A percentile compares a stretch with the other conserved stretches of the same genome.
phyloP scores from a whole-genome alignment of 768 basidiomycete species.

The Naganishia friedmannii region DNA sequence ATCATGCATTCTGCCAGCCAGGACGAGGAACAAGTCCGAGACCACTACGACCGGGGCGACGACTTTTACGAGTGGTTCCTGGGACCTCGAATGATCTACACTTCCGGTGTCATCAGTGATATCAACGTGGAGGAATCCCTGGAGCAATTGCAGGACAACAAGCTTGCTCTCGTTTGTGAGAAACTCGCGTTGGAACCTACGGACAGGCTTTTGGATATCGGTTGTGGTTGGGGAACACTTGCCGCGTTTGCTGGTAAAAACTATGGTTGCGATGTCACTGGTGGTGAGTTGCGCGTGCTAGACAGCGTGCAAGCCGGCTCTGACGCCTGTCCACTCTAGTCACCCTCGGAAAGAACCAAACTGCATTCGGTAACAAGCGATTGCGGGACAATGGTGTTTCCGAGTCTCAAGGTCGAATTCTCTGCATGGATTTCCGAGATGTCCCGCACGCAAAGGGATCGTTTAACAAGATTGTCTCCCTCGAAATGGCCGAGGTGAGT shows the following conservation, averaged over 20 bases:
- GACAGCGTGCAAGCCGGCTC: background rate
- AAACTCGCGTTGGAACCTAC: constrained; percentile 84
- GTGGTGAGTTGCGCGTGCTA: constrained; percentile 51
- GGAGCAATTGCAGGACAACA: constrained; percentile 96
- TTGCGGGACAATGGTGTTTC: constrained; percentile 74
- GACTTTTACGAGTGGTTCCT: constrained; percentile 86
- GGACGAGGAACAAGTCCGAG: constrained; percentile 92
- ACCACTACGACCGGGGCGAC: constrained; percentile 93
- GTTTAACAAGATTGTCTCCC: constrained; percentile 88
- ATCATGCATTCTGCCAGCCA: constrained; percentile 84
- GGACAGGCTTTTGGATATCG: constrained; percentile 61
- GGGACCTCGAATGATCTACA: constrained; percentile 66
- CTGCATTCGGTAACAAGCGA: constrained; percentile 84
- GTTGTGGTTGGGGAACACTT: constrained; percentile 91
- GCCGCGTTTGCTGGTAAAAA: constrained; percentile 94
- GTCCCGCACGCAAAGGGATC: constrained; percentile 70
- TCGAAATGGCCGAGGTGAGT: constrained; percentile 94
- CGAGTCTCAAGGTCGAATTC: constrained; percentile 74
- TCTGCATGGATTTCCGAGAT: constrained; percentile 90
- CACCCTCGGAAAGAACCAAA: constrained; percentile 85
- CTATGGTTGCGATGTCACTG: constrained; percentile 92
- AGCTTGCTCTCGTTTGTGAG: constrained; percentile 88
- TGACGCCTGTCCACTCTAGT: constrained; percentile 53
- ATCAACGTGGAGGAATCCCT: constrained; percentile 72
- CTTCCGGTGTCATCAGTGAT: constrained; percentile 79